Conservation (phyloP, 2,329 filamentous ascomycete species). For the Aspergillus thermomutatus region DNA sequence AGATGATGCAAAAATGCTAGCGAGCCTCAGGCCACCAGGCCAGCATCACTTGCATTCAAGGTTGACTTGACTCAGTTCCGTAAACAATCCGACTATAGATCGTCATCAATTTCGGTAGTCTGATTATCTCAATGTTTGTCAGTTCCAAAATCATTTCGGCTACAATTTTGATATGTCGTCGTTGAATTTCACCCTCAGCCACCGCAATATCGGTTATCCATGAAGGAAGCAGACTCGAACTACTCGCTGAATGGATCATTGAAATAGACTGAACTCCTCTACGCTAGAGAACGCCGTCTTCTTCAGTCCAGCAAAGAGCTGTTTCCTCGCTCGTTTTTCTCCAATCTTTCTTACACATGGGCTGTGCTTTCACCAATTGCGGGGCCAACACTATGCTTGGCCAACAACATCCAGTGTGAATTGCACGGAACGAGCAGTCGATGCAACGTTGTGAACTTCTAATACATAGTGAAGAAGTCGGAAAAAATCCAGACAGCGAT, state of each 20-base stretch:
- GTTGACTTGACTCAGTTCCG: neutral
- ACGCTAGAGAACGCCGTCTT: neutral
- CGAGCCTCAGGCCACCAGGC: neutral
- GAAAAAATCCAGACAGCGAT: slow-evolving; percentile 2
- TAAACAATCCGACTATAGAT: too few species aligned
- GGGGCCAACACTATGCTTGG: neutral
- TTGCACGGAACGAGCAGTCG: slow-evolving; percentile 5
- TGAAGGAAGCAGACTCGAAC: neutral
- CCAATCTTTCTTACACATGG: neutral
- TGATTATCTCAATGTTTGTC: too few species aligned
- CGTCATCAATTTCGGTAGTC: too few species aligned
- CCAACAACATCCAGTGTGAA: neutral
- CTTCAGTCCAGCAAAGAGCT: neutral
- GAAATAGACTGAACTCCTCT: neutral
- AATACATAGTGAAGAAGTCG: slow-evolving; percentile 5
- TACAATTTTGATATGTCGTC: neutral
- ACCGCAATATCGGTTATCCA: too few species aligned
- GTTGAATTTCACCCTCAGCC: neutral
- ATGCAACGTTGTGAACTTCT: slow-evolving; percentile 16
- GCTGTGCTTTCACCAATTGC: neutral
- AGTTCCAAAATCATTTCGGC: neutral
- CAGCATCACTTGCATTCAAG: neutral
- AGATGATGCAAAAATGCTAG: neutral
- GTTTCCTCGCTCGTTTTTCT: neutral
- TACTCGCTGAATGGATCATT: neutral